These are phyloP conservation scores for Epithele typhae DNA, from an alignment of 768 basidiomycete genomes.

Conservation along the genomic window DNA sequence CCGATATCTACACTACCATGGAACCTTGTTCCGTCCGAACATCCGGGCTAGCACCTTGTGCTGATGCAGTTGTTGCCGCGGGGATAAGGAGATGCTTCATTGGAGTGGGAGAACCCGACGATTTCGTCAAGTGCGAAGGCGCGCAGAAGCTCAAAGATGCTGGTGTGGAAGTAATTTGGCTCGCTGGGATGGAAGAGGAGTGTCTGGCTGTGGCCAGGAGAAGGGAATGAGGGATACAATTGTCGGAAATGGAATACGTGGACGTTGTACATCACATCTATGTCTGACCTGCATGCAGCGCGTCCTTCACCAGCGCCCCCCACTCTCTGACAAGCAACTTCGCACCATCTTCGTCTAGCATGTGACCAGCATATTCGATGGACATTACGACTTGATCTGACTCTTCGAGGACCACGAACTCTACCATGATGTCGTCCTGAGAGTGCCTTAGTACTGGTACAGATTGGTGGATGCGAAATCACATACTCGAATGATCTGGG, in stretches of 20 bases:
- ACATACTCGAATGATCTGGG: constrained; percentile 25
- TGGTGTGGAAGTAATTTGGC: constrained; percentile 73
- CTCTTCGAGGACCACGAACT: constrained; percentile 19
- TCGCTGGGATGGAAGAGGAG: constrained; percentile 68
- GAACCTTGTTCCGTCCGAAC: constrained; percentile 93
- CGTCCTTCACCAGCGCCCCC: constrained; percentile 5
- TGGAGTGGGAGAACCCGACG: constrained; percentile 86
- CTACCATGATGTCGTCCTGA: constrained; percentile 33
- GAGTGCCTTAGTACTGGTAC: not conserved
- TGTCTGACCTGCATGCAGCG: not conserved
- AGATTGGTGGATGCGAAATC: not conserved
- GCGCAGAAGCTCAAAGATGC: constrained; percentile 64
- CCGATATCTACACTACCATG: constrained; percentile 91
- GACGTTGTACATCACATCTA: too few species aligned
- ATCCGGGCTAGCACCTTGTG: constrained; percentile 83
- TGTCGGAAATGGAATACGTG: not conserved
- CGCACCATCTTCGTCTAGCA: constrained; percentile 1
- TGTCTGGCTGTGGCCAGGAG: constrained; percentile 77
- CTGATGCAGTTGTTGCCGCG: constrained; percentile 74
- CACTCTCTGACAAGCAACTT: constrained; percentile 9
- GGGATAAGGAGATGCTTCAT: constrained; percentile 75
- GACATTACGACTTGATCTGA: constrained; percentile 13
- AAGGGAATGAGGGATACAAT: constrained; percentile 1
- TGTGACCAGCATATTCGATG: constrained; percentile 1
- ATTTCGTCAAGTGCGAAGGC: constrained; percentile 94